Percentiles rank a stretch among this genome's conserved stretches.
These are phyloP conservation scores for Hebeloma cylindrosporum DNA, from an alignment of 768 basidiomycete species.

Conservation along the genomic window DNA sequence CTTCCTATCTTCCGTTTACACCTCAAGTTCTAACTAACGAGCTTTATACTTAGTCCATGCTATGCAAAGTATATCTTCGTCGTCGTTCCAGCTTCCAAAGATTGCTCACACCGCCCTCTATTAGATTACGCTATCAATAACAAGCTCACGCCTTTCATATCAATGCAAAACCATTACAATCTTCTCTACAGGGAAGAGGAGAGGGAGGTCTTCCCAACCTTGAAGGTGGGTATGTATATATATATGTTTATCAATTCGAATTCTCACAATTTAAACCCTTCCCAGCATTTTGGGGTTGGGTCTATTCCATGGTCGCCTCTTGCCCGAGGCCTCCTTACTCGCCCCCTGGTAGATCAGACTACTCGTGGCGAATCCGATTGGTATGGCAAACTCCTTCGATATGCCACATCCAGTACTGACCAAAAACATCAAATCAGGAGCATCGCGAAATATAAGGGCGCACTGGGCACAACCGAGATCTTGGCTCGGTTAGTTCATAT, in stretches of 20 bases:
- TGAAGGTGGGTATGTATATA: constrained; percentile 37
- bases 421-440: constrained; percentile 5
- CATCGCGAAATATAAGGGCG: constrained; percentile 20
- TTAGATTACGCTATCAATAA: constrained; percentile 62
- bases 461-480: constrained; percentile 33
- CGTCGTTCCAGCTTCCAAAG: not conserved
- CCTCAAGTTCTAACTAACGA: not conserved
- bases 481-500: constrained; percentile 33
- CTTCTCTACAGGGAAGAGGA: constrained; percentile 66
- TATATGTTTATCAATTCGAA: not conserved
- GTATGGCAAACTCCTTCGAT: constrained; percentile 20
- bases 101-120: not conserved
- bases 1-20: not conserved
- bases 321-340: constrained; percentile 51
- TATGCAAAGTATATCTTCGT: constrained; percentile 48
- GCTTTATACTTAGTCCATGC: constrained; percentile 43
- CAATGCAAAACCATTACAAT: constrained; percentile 68
- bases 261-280: not conserved
- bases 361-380: constrained; percentile 39
- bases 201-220: constrained; percentile 57
- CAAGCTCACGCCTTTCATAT: constrained; percentile 58
- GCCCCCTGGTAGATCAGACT: constrained; percentile 41
- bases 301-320: constrained; percentile 62
- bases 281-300: constrained; percentile 52
- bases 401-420: not conserved